phyloP scores from a whole-genome alignment of 495 filamentous ascomycete genomes.

The Bathelium albidoporum region DNA sequence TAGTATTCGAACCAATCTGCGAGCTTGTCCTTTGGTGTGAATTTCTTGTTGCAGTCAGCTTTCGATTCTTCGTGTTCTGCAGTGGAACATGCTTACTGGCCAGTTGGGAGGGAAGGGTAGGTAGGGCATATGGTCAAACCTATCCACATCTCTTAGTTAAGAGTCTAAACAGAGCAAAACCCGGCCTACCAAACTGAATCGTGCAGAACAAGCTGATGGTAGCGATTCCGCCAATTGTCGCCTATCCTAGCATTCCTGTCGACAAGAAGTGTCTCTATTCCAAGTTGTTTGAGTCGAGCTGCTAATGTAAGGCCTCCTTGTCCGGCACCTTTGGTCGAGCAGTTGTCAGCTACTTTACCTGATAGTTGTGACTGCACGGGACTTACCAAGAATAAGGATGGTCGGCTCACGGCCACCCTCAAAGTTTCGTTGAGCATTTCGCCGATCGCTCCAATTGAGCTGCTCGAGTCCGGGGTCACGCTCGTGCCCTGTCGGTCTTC shows the following conservation, averaged over 20 bases:
- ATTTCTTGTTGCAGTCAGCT: background rate
- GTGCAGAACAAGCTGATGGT: conserved; percentile 55
- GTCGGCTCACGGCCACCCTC: conserved; percentile 43
- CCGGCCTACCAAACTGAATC: conserved; percentile 57
- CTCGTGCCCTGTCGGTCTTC: conserved; percentile 17
- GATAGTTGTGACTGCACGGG: conserved; percentile 15
- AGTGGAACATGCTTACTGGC: conserved; percentile 29
- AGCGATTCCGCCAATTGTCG: conserved; percentile 69
- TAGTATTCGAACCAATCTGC: conserved; percentile 72
- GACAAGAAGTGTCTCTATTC: conserved; percentile 51
- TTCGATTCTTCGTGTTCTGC: background rate
- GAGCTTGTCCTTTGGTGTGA: conserved; percentile 63
- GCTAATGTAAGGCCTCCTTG: conserved; percentile 51
- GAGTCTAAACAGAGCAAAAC: background rate
- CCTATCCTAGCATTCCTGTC: conserved; percentile 57
- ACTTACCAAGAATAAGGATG: conserved; percentile 55
- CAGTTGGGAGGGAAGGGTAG: conserved; percentile 56
- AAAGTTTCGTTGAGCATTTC: conserved; percentile 48
- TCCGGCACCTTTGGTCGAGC: conserved; percentile 33
- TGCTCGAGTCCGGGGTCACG: conserved; percentile 10
- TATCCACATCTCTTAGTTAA: background rate
- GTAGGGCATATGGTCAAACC: conserved; percentile 37
- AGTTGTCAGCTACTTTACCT: conserved; percentile 8
- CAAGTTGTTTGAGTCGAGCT: conserved; percentile 66
- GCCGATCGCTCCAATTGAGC: conserved; percentile 55